Evolutionary conservation across 805 yeast genomes (phyloP).

Genomic region (Candida nonsorbophila): DNA sequence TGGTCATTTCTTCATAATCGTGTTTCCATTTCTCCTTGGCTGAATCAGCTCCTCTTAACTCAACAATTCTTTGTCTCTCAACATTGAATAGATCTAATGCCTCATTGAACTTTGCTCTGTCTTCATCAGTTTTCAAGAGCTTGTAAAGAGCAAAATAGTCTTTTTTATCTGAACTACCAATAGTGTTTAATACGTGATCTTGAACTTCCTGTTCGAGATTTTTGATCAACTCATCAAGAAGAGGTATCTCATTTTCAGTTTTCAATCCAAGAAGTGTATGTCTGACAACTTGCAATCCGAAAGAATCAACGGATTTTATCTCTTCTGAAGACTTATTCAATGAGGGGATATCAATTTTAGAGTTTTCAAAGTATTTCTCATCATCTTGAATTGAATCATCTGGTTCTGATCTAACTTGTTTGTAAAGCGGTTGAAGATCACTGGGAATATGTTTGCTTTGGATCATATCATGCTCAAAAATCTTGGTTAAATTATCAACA

Average conservation of each 20-base stretch:
- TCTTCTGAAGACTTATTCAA: conserved; percentile 52
- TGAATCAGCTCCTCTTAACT: conserved; percentile 74
- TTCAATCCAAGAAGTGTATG: conserved; percentile 54
- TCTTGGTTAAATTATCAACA: conserved; percentile 37
- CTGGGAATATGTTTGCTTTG: conserved; percentile 25
- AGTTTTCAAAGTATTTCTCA: conserved; percentile 31
- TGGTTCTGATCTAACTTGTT: conserved; percentile 16
- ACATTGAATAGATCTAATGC: conserved; percentile 67
- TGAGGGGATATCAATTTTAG: conserved; percentile 19
- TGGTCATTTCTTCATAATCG: conserved; percentile 62
- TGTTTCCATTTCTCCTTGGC: conserved; percentile 88
- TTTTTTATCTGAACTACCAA: conserved; percentile 34
- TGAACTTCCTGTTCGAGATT: conserved; percentile 22
- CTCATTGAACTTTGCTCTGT: conserved; percentile 49
- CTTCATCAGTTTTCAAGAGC: conserved; percentile 40
- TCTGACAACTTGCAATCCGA: conserved; percentile 74
- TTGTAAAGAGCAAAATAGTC: conserved; percentile 69
- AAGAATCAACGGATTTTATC: conserved; percentile 65
- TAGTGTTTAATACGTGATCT: conserved; percentile 20
- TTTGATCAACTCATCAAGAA: conserved; percentile 19
- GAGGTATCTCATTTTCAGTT: conserved; percentile 12
- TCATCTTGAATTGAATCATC: conserved; percentile 8
- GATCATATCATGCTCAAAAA: conserved; percentile 19
- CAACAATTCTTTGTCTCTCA: conserved; percentile 71
- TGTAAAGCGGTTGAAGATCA: conserved; percentile 25